These are phyloP conservation scores for Hortiboletus campestris DNA, from an alignment of 768 basidiomycete genomes.

Conservation along the genomic window DNA sequence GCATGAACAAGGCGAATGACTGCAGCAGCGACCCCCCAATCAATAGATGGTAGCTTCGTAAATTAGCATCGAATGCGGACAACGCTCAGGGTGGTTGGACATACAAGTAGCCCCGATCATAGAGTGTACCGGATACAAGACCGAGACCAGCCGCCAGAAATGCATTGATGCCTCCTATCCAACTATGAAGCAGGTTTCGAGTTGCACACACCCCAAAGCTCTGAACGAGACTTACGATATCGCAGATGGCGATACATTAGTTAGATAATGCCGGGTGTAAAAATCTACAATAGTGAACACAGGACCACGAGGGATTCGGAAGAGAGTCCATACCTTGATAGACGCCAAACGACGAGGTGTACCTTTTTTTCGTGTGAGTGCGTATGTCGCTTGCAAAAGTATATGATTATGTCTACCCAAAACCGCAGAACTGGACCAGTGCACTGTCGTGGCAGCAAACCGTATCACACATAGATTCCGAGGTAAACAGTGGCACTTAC, in stretches of 20 bases:
- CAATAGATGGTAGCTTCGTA: conserved; percentile 41
- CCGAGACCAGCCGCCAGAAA: conserved; percentile 39
- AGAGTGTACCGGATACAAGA: conserved; percentile 43
- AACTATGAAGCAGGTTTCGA: conserved; percentile 21
- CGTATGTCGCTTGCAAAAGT: neutral
- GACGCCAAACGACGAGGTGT: conserved; percentile 37
- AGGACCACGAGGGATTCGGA: neutral
- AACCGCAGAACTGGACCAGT: conserved; percentile 33
- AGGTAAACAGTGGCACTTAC: conserved; percentile 9
- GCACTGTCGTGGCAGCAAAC: conserved; percentile 16
- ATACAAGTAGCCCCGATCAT: conserved; percentile 53
- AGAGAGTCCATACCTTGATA: conserved; percentile 34
- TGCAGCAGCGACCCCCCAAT: conserved; percentile 46
- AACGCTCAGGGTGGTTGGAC: neutral
- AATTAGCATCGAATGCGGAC: neutral
- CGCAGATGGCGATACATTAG: conserved; percentile 32
- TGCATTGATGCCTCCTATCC: conserved; percentile 49
- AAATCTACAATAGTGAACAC: conserved; percentile 29
- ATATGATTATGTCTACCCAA: conserved; percentile 22
- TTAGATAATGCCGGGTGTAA: conserved; percentile 38
- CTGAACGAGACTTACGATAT: conserved; percentile 33
- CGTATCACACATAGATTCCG: neutral
- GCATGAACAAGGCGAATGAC: conserved; percentile 41
- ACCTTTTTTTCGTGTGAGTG: conserved; percentile 22
- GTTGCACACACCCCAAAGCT: neutral